phyloP scores from a whole-genome alignment of 441 rosid genomes.

The Hypseocharis bilobata region DNA sequence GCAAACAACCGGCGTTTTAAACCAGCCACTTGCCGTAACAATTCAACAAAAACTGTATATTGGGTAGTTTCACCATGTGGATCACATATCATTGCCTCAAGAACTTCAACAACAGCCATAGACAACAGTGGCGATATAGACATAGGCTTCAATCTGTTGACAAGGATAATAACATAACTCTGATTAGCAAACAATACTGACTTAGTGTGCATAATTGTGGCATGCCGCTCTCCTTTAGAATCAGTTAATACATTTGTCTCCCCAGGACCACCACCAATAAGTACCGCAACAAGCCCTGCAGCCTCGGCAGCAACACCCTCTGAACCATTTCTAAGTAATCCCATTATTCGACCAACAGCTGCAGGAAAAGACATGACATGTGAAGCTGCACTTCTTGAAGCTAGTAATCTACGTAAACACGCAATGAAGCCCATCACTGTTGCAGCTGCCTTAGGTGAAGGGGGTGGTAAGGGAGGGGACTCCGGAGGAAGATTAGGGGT shows the following conservation, averaged over 20 bases:
- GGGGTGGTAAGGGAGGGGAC: constrained; percentile 87
- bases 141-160: constrained; percentile 86
- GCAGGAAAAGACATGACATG: constrained; percentile 99
- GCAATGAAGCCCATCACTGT: constrained; percentile 95
- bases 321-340: constrained; percentile 92
- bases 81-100: constrained; percentile 99
- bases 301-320: constrained; percentile 96
- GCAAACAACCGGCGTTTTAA: constrained; percentile 89
- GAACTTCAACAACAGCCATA: constrained; percentile 94
- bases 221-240: constrained; percentile 86
- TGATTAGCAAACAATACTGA: constrained; percentile 82
- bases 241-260: constrained; percentile 49
- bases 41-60: constrained; percentile 88
- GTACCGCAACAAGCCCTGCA: constrained; percentile 73
- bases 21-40: constrained; percentile 94
- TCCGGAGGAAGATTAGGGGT: constrained; percentile 88
- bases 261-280: constrained; percentile 80
- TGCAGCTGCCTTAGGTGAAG: constrained; percentile 98
- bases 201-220: constrained; percentile 93
- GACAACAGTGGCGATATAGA: constrained; percentile 91
- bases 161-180: constrained; percentile 66
- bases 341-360: constrained; percentile 99
- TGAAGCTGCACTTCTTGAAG: constrained; percentile 88
- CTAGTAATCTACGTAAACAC: constrained; percentile 85
- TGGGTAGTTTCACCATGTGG: constrained; percentile 99